These are phyloP conservation scores for Dendrobium nobile DNA, from an alignment of 106 monocot species.

Conservation along the genomic window DNA sequence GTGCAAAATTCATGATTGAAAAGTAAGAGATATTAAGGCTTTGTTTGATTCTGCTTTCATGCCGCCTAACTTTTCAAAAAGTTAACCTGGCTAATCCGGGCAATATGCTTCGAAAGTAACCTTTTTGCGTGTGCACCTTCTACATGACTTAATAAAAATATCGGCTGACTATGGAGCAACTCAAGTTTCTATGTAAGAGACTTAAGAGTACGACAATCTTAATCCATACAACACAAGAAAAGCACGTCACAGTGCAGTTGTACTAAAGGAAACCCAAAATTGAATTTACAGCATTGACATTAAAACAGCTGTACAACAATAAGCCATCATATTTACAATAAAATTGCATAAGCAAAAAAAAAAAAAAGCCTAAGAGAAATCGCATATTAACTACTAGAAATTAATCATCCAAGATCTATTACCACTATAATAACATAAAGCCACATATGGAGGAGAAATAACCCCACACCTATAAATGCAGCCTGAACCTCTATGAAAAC, in stretches of 20 bases:
- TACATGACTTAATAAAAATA: neutral
- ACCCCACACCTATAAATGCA: neutral
- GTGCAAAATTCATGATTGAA: neutral
- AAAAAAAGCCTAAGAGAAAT: neutral
- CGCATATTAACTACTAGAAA: neutral
- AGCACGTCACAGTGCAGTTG: neutral
- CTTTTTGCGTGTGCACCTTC: neutral
- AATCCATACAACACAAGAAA: neutral
- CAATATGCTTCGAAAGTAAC: neutral
- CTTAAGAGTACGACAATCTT: neutral
- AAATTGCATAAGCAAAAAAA: neutral
- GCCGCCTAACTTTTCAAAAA: neutral
- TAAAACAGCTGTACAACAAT: neutral
- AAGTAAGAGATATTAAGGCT: neutral
- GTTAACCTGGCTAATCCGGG: neutral
- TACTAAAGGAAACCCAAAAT: neutral
- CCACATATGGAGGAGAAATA: neutral
- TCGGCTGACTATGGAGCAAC: neutral
- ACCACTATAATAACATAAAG: neutral
- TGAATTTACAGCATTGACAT: neutral
- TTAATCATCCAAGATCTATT: neutral
- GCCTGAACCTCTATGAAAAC: neutral
- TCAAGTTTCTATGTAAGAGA: neutral
- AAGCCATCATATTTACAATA: too few species aligned
- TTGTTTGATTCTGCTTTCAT: neutral